Evolutionary conservation across 2,329 filamentous ascomycete species (phyloP), one percentile per base, ranked within the genome.

Genomic region (Calonectria fujianensis): DNA sequence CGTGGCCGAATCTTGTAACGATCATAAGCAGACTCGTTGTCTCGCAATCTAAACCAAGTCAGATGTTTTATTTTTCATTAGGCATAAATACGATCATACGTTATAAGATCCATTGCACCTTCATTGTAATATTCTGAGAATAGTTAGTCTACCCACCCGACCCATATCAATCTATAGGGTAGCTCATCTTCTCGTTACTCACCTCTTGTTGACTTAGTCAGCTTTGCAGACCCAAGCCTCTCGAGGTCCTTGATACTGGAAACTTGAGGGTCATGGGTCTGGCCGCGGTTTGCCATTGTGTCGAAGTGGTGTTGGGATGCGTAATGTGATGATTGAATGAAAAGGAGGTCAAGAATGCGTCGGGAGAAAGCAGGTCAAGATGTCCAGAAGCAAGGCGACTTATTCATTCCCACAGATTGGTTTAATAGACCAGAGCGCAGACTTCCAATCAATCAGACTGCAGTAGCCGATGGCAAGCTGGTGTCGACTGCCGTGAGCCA

Each of bases 1-100:
- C 74, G 69, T 16, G 74, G 74, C 11, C 69, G 69, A 32, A 76
- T 76, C 37, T 70, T 74, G 54, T 76, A 76, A 24, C 74, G 74
- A 31, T 76, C 69, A 37, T 74, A 76, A 16, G 74, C 57, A 20
- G 52, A 51, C 27, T 73, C 70, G 37, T 74, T 75, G 4, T 75
- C 71, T 11, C 68, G 71, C 41, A 75, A n/a, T 29, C 69, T 75
- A 29, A 7, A 41, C 1, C 9, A 13, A 8, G 20, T 51, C 10
- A 32, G 45, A 41, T 31, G 2, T 2, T 14, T 61, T 6, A 35
- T 1, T 41, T 39, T 11, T 8, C 2, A 27, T 1, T 6, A 24
- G 14, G 4, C 9, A 4, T 10, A 24, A 11, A 24, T 24, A 7
- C 7, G 5, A 57, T 2, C 20, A 16, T 68, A 68, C 61, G 69